Conservation (phyloP, 192 early-diverging fungal genomes). For the Backusella parvicylindrica region DNA sequence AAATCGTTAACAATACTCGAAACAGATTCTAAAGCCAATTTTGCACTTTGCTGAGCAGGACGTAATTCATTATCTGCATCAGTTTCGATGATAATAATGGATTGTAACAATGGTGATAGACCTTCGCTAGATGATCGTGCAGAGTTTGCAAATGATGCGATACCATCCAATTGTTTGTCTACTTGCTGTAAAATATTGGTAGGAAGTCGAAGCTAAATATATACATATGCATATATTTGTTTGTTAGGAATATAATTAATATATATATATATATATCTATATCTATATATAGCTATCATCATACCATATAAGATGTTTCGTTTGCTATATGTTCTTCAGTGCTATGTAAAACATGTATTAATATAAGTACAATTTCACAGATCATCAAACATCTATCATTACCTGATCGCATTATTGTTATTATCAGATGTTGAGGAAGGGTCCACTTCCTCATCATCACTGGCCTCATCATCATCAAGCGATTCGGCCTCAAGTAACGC, state of each 20-base stretch:
- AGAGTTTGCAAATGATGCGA: not conserved
- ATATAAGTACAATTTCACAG: no score
- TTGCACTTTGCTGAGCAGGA: constrained; percentile 30
- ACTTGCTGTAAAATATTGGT: not conserved
- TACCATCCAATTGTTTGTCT: not conserved
- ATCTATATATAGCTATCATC: not conserved
- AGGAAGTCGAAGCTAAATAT: constrained; percentile 6
- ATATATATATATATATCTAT: not conserved
- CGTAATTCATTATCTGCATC: constrained; percentile 34
- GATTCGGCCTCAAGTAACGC: constrained; percentile 2
- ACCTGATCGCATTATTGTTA: not conserved
- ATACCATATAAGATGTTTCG: constrained; percentile 10
- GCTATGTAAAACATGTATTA: not conserved
- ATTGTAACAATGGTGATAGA: constrained; percentile 32
- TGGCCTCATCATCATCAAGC: not conserved
- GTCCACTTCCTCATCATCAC: not conserved
- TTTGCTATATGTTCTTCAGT: not conserved
- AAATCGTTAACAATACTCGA: not conserved
- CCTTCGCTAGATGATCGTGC: constrained; percentile 5
- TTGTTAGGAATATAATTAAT: not conserved
- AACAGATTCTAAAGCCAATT: constrained; percentile 6
- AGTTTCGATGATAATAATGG: constrained; percentile 31
- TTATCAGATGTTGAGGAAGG: not conserved
- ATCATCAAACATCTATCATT: not conserved
- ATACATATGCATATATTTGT: not conserved